Evolutionary conservation across 768 basidiomycete species (phyloP).

Genomic region (Podaxis carcinomalis): DNA sequence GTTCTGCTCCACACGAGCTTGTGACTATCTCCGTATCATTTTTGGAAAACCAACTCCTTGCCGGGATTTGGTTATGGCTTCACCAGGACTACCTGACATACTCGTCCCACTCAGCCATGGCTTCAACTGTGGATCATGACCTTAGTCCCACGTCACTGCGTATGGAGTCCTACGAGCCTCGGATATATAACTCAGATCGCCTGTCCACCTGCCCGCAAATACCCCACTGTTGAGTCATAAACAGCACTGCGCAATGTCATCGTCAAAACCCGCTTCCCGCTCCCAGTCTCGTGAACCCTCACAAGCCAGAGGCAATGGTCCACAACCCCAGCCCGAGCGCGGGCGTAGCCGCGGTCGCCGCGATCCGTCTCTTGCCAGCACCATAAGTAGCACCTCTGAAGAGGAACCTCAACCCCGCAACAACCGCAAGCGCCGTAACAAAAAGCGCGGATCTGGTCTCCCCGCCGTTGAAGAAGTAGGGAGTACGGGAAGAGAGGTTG

Average conservation of each 20-base stretch:
- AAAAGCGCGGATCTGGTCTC: slow-evolving; percentile 11
- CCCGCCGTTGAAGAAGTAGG: slow-evolving; percentile 19
- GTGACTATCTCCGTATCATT: too few relatives aligned
- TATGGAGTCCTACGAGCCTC: too few relatives aligned
- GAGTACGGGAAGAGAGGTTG: slow-evolving; percentile 7
- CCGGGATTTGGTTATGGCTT: too few relatives aligned
- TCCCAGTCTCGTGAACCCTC: slow-evolving; percentile 4
- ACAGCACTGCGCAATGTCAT: background rate
- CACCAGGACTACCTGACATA: too few relatives aligned
- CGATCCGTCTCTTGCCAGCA: slow-evolving; percentile 9
- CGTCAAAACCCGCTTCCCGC: slow-evolving; percentile 4
- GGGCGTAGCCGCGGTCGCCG: slow-evolving; percentile 16
- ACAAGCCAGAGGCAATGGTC: slow-evolving; percentile 1
- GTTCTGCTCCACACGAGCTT: too few relatives aligned
- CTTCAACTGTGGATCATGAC: too few relatives aligned
- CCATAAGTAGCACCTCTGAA: background rate
- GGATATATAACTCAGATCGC: too few relatives aligned
- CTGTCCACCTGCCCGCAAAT: too few relatives aligned
- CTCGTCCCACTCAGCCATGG: too few relatives aligned
- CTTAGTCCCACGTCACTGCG: too few relatives aligned
- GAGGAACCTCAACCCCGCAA: background rate
- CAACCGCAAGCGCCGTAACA: slow-evolving; percentile 12
- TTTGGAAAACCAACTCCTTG: too few relatives aligned
- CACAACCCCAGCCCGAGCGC: slow-evolving; percentile 5
- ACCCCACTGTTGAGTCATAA: background rate